Percentiles rank a stretch among this genome's conserved stretches.
Evolutionary conservation across 2,329 filamentous ascomycete species (phyloP).

Genomic region (Leptodontidium sp.): DNA sequence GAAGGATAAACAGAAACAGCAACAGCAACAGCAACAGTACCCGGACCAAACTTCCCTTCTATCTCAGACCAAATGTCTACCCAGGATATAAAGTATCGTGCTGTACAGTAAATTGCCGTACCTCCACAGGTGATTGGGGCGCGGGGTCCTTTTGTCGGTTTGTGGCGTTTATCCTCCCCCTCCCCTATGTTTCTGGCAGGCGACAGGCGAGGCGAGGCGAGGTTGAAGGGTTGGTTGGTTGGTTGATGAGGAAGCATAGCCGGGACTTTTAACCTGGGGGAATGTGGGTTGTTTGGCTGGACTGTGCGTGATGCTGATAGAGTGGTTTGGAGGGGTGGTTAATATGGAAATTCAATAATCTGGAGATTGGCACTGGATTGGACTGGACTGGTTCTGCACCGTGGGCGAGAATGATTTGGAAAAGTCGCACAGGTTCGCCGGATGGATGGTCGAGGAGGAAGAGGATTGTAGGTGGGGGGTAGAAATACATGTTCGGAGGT

Average conservation of each 20-base stretch:
- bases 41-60: not conserved
- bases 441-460: not conserved
- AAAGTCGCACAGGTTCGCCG: not conserved
- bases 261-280: not conserved
- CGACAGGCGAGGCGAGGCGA: not conserved
- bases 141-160: not conserved
- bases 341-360: not conserved
- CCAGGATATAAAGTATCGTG: not conserved
- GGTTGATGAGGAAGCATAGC: not conserved
- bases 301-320: not conserved
- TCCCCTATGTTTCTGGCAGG: not conserved
- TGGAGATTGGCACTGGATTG: not conserved
- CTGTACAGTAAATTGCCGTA: not conserved
- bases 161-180: not conserved
- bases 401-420: not conserved
- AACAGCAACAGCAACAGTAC: too few relatives aligned
- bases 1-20: too few relatives aligned
- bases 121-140: not conserved
- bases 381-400: not conserved
- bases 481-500: slow-evolving; percentile 12
- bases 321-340: not conserved
- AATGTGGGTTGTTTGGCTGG: not conserved
- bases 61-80: slow-evolving; percentile 4
- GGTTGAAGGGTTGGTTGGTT: too few relatives aligned
- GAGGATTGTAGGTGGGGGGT: not conserved